Base-by-base conservation (phyloP, 306 rosid species). In the Alnus glutinosa region DNA sequence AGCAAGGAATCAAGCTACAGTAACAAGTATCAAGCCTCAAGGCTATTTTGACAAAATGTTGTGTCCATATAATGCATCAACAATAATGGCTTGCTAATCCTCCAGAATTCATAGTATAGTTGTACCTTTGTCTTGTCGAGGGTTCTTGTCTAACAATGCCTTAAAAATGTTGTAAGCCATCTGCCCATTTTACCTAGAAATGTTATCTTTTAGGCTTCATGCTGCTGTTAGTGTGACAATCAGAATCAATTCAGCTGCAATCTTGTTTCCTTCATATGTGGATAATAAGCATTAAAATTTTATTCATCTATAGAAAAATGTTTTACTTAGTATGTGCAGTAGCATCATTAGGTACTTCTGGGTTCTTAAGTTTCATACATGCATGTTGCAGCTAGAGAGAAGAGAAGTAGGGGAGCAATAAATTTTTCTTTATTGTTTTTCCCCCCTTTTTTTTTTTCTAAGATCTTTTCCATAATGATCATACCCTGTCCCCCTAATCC, bases 21-120 rank as follows among this genome's bases (percentile, higher is more conserved):
- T n/a, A 37, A 36, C 23, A 36, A 70, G 28, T 18, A 42, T 55
- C 42, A 16, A 50, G n/a, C 36, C 30, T 48, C 14, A 9, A 62
- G 4, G 59, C 55, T 32, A 7, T 42, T 44, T 36, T 55, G 15
- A 6, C 46, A 44, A 75, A 59, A 15, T 2, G 48, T 13, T 1
- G 37, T 16, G 46, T 59, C 16, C 44, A 14, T 19, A 63, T 63
- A 4, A 2, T 2, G 39, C 30, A 10, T 48, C 50, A 71, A 44
- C 37, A 78, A 23, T 34, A 18, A 50, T 6, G 52, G 52, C 14
- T 77, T 59, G 78, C 18, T 42, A 68, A 34, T 72, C 46, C 72
- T 57, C 54, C 48, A 8, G 9, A 23, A 23, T 23, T 23, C 28
- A 23, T 23, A 23, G 57, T 18, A 52, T 15, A 52, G n/a, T 52